phyloP scores from a whole-genome alignment of 2,329 filamentous ascomycete species.

The Fusarium sp. region DNA sequence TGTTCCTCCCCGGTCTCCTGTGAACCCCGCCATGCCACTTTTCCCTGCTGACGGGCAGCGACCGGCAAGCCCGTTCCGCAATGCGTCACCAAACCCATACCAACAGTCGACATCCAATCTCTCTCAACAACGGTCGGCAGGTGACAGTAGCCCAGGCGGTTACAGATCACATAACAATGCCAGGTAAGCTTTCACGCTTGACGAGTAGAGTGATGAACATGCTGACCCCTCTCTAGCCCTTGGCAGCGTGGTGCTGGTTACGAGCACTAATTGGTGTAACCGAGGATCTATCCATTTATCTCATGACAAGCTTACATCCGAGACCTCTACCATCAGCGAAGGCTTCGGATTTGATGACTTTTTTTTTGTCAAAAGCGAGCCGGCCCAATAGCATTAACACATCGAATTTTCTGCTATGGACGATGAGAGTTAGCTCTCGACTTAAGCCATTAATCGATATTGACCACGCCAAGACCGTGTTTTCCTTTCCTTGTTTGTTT shows the following conservation, averaged over 20 bases:
- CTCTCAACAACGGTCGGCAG: constrained; percentile 45
- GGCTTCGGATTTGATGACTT: constrained; percentile 21
- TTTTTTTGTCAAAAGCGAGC: constrained; percentile 17
- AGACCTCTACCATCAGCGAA: constrained; percentile 14
- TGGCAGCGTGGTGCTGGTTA: constrained; percentile 59
- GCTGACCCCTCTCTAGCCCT: constrained; percentile 47
- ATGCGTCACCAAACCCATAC: constrained; percentile 49
- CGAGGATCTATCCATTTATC: constrained; percentile 22
- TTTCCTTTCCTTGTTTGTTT: constrained; percentile 23
- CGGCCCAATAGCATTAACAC: not conserved
- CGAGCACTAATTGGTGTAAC: constrained; percentile 46
- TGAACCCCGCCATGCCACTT: constrained; percentile 55
- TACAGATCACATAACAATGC: constrained; percentile 52
- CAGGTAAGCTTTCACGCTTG: constrained; percentile 44
- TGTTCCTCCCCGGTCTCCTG: constrained; percentile 49
- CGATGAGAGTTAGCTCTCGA: constrained; percentile 4
- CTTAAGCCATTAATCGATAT: constrained; percentile 9
- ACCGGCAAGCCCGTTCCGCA: constrained; percentile 49
- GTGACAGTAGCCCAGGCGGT: constrained; percentile 47
- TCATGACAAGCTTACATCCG: constrained; percentile 29
- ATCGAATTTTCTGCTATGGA: constrained; percentile 7
- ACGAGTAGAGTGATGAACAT: not conserved
- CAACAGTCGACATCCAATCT: constrained; percentile 44
- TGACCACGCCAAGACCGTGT: constrained; percentile 17
- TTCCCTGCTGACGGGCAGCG: constrained; percentile 52